Percentiles rank a stretch among this genome's conserved stretches.
phyloP scores from a whole-genome alignment of 163 green algal genomes.

The Prototheca stagnorum region DNA sequence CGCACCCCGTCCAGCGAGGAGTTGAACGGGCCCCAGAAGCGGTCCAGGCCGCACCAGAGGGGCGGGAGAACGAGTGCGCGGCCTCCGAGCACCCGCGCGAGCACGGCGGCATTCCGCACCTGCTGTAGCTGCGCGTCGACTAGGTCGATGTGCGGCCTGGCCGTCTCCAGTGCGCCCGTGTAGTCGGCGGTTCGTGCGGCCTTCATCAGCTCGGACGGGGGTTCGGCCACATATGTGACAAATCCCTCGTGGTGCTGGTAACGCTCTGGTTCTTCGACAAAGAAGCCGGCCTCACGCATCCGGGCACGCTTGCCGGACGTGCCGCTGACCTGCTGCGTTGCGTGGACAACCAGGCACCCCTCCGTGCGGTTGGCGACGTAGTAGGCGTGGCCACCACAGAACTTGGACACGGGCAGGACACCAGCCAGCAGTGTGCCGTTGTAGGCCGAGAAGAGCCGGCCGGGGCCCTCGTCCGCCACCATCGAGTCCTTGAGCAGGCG shows the following conservation, averaged over 20 bases:
- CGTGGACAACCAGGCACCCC: slow-evolving; percentile 73
- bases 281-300: slow-evolving; percentile 60
- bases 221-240: slow-evolving; percentile 27
- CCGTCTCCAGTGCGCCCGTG: slow-evolving; percentile 20
- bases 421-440: slow-evolving; percentile 39
- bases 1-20: slow-evolving; percentile 33
- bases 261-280: slow-evolving; percentile 56
- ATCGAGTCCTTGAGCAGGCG: slow-evolving; percentile 37
- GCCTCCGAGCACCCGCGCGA: slow-evolving; percentile 13
- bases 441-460: slow-evolving; percentile 16
- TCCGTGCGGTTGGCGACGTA: slow-evolving; percentile 59
- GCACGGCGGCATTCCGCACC: neutral
- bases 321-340: slow-evolving; percentile 86
- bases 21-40: slow-evolving; percentile 72
- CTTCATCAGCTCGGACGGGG: slow-evolving; percentile 45
- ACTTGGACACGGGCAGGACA: slow-evolving; percentile 60
- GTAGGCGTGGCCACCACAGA: slow-evolving; percentile 78
- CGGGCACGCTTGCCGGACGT: slow-evolving; percentile 81
- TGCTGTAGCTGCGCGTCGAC: slow-evolving; percentile 66
- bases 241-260: slow-evolving; percentile 48
- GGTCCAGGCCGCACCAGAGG: slow-evolving; percentile 73
- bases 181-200: slow-evolving; percentile 18
- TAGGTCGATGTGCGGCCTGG: slow-evolving; percentile 66
- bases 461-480: neutral
- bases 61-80: slow-evolving; percentile 62